phyloP scores from a whole-genome alignment of 805 yeast species.

The Suhomyces prunicola region DNA sequence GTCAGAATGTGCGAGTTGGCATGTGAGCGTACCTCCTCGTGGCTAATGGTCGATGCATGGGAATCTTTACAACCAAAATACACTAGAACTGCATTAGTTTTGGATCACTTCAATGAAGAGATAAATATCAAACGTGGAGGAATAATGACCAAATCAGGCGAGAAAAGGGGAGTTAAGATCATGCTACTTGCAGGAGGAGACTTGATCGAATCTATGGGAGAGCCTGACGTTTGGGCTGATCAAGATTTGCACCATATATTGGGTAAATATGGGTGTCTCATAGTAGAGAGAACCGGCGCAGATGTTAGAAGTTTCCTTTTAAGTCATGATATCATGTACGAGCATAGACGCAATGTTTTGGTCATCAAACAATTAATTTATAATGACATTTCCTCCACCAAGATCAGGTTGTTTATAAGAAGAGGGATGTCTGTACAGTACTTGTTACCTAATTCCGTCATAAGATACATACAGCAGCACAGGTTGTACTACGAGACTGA shows the following conservation, averaged over 20 bases:
- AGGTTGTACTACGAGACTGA: conserved; percentile 84
- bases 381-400: conserved; percentile 93
- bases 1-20: conserved; percentile 98
- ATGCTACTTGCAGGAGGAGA: conserved; percentile 98
- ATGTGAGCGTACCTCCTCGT: conserved; percentile 91
- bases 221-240: conserved; percentile 99
- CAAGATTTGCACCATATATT: conserved; percentile 90
- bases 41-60: conserved; percentile 99
- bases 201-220: conserved; percentile 98
- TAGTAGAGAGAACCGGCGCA: conserved; percentile 94
- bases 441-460: conserved; percentile 88
- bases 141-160: conserved; percentile 55
- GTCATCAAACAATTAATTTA: conserved; percentile 95
- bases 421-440: conserved; percentile 97
- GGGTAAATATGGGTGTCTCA: conserved; percentile 94
- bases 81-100: conserved; percentile 90
- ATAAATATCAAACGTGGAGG: conserved; percentile 90
- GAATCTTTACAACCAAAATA: conserved; percentile 88
- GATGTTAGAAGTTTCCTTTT: conserved; percentile 91
- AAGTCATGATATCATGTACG: conserved; percentile 96
- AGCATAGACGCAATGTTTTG: conserved; percentile 87
- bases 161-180: conserved; percentile 78
- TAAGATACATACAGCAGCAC: conserved; percentile 91
- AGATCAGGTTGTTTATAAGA: conserved; percentile 86
- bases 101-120: conserved; percentile 96